Base-by-base conservation (phyloP, 352 stramenopile genomes). In the Lagenidium sp. region DNA sequence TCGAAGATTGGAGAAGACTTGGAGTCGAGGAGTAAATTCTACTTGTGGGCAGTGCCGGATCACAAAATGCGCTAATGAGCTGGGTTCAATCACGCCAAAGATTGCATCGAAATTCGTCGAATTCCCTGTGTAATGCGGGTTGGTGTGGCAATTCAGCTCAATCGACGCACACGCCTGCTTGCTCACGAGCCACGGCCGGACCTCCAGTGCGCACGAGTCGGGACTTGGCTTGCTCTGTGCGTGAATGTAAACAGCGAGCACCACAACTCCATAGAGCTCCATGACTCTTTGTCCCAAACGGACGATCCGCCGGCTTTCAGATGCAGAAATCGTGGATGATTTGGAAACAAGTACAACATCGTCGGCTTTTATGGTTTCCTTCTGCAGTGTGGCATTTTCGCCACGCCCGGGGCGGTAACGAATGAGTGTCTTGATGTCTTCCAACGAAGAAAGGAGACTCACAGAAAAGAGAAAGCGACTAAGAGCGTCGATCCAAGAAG, bases 391-490 rank as follows among this genome's bases (percentile, higher is more conserved):
- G n/a, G n/a, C n/a, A n/a, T n/a, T n/a, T n/a, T n/a, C n/a, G n/a
- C n/a, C n/a, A n/a, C n/a, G n/a, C n/a, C n/a, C n/a, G n/a, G 28
- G 8, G 15, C 28, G 28, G 8, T 32, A 13, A 8, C 15, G 28
- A 32, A 32, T 32, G 28, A 32, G 28, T 13, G 8, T 15, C 15
- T 32, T 32, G 28, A 32, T 15, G 28, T 32, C 28, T 4, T 68
- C 32, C 13, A 68, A 65, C 23, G 61, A 55, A 10, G 32, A 37
- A 0, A 55, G 43, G n/a, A 60, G 57, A 4, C 64, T 47, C 3
- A 51, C 51, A 26, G 48, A 62, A 8, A 65, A n/a, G 4, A 39
- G 35, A 3, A 56, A 41, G 4, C 49, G 53, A 66, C 62, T 2
- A 15, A 44, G 34, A 4, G 24, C 22, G 24, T 44, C 38, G 22